Percentiles rank a stretch among this genome's conserved stretches.
Conservation (phyloP, 768 basidiomycete genomes). For the Neoboletus brunneissimus region DNA sequence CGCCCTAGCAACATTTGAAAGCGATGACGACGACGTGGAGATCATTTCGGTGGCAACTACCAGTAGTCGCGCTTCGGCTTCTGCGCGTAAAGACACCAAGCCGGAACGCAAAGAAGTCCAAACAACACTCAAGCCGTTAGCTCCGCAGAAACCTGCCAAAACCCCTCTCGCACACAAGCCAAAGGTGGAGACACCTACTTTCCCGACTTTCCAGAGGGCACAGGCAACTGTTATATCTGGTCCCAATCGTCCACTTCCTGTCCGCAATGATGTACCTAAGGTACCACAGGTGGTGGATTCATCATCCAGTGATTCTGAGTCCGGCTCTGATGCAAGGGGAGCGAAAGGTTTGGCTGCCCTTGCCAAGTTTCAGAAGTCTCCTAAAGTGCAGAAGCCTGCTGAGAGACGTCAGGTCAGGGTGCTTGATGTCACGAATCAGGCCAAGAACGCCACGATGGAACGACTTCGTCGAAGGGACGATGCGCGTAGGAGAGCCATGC, state of each 20-base stretch:
- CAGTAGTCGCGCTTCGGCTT: slow-evolving; percentile 10
- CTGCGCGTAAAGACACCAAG: slow-evolving; percentile 13
- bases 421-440: slow-evolving; percentile 49
- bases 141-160: slow-evolving; percentile 16
- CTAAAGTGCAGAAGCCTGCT: slow-evolving; percentile 52
- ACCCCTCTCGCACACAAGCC: slow-evolving; percentile 22
- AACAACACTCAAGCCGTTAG: slow-evolving; percentile 15
- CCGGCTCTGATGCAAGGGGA: slow-evolving; percentile 44
- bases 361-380: slow-evolving; percentile 57
- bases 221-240: slow-evolving; percentile 28
- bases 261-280: slow-evolving; percentile 5
- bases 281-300: slow-evolving; percentile 11
- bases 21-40: slow-evolving; percentile 59
- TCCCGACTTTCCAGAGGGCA: slow-evolving; percentile 44
- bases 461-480: slow-evolving; percentile 57
- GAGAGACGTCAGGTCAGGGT: slow-evolving; percentile 65
- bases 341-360: slow-evolving; percentile 51
- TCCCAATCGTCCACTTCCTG: slow-evolving; percentile 33
- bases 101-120: slow-evolving; percentile 20
- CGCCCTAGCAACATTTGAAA: slow-evolving; percentile 61
- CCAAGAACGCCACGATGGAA: slow-evolving; percentile 44
- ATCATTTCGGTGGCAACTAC: slow-evolving; percentile 42
- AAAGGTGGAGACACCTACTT: slow-evolving; percentile 36
- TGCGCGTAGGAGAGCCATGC: slow-evolving; percentile 55
- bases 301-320: slow-evolving; percentile 47